Evolutionary conservation across 2,329 filamentous ascomycete species (phyloP), one percentile per base, ranked within the genome.

Genomic region (Pestalotiopsis sp.): DNA sequence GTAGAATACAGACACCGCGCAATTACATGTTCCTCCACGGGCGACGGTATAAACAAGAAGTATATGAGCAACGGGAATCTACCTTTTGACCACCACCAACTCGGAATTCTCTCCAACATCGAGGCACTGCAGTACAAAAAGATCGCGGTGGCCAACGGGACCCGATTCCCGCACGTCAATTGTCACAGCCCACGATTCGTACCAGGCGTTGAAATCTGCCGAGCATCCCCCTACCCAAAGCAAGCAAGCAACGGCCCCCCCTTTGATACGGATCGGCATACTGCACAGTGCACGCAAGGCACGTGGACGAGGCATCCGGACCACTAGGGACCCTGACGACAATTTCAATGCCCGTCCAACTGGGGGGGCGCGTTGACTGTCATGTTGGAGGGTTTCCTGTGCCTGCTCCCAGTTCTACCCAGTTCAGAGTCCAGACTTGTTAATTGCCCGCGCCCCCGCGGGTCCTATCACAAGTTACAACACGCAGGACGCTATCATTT

Each of bases 211-310:
- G 61, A 25, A 52, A 39, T 39, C 31, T 62, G 31, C 59, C 59
- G 59, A n/a, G 25, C 36, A 36, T 23, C 59, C 59, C 36, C 14
- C 7, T 62, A 36, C 59, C 27, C n/a, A 36, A 23, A 20, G n/a
- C 59, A 62, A 20, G 7, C 59, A 27, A 59, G 57, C 27, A 27
- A 36, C 31, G 31, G 57, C 57, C 57, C 27, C 59, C 25, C 61
- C 25, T 36, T 64, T 64, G 61, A 64, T 64, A 64, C 61, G 25
- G 61, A 64, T 64, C 61, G 61, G 25, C 61, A 52, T n/a, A 49
- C 36, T 64, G 23, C 57, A 59, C 57, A 36, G 23, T 59, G 57
- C 45, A 36, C 27, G 11, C 27, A 27, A 36, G 23, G 57, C 57
- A 59, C 57, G 57, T 59, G 57, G 57, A 36, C 57, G 12, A 52